Evolutionary conservation across 768 basidiomycete genomes (phyloP), one percentile per base, ranked within the genome.

Genomic region (Tricholoma saponaceum): DNA sequence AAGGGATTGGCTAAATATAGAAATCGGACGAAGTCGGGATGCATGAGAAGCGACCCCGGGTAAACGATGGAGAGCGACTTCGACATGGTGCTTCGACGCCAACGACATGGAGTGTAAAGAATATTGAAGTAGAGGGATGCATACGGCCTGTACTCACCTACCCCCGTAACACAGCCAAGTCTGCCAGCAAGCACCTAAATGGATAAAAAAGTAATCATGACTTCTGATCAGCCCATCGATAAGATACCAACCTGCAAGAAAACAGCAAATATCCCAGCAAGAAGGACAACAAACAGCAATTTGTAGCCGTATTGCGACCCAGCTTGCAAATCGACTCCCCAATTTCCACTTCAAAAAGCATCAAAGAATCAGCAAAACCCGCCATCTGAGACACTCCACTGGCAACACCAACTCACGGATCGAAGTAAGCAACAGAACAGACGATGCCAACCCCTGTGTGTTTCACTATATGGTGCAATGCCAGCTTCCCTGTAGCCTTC

Each of bases 241-340:
- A 18, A 33, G 35, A 10, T 51, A 16, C 70, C 37, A 47, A 83
- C 89, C 82, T 97, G 95, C 14, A 95, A 77, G 60, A 90, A 84
- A 2, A 89, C 87, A 14, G 92, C 94, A 55, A 91, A 85, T 7
- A 95, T 61, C 9, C 93, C 93, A 1, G 95, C 77, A 18, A 97
- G 69, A 5, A 97, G 79, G 10, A 98, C 86, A 14, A 92, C 78
- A 71, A 96, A 95, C 28, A 98, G 80, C 13, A 95, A 78, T 58
- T 82, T 83, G 72, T 96, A 97, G 0, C 95, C 94, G 67, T 81
- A 95, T 56, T 85, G 70, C 18, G 89, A 89, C 9, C 93, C 93
- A 0, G 93, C 93, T 70, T 91, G 87, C 7, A 95, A 75, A 73
- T 95, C 93, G 14, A 94, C 92, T 16, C 88, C 84, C 93, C 92